phyloP scores from a whole-genome alignment of 2,329 filamentous ascomycete genomes.

The Tothia fuscella region DNA sequence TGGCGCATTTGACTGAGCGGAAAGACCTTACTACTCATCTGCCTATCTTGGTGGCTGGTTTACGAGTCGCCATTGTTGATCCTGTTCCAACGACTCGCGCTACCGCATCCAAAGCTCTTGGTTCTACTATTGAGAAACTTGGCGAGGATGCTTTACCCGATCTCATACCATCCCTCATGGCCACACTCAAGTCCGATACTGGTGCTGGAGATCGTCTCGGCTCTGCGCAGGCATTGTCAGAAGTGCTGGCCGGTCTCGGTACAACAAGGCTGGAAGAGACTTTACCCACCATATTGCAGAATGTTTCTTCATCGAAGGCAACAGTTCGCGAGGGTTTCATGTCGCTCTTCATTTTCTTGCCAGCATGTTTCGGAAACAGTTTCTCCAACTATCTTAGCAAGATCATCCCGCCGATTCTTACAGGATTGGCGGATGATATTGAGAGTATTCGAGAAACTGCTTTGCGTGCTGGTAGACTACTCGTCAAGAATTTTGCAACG shows the following conservation, averaged over 20 bases:
- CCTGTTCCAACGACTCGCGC: conserved; percentile 93
- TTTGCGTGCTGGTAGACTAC: conserved; percentile 76
- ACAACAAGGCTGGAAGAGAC: conserved; percentile 91
- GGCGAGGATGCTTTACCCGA: conserved; percentile 94
- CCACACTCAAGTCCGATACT: conserved; percentile 92
- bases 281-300: conserved; percentile 88
- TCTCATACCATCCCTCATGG: conserved; percentile 94
- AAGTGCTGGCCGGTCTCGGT: conserved; percentile 89
- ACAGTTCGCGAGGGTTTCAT: conserved; percentile 96
- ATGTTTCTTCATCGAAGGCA: conserved; percentile 81
- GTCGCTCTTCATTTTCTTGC: conserved; percentile 98
- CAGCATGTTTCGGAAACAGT: conserved; percentile 97
- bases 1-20: conserved; percentile 92
- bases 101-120: conserved; percentile 88
- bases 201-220: conserved; percentile 92
- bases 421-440: conserved; percentile 87
- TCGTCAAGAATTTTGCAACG: conserved; percentile 97
- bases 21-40: conserved; percentile 87
- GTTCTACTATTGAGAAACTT: conserved; percentile 94
- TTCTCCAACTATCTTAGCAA: conserved; percentile 91
- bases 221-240: conserved; percentile 89
- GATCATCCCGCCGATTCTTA: conserved; percentile 90
- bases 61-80: conserved; percentile 82
- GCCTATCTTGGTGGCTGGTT: conserved; percentile 79
- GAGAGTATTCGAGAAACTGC: conserved; percentile 97